Conservation (phyloP, 2,329 filamentous ascomycete genomes). For the Alternaria rosae region DNA sequence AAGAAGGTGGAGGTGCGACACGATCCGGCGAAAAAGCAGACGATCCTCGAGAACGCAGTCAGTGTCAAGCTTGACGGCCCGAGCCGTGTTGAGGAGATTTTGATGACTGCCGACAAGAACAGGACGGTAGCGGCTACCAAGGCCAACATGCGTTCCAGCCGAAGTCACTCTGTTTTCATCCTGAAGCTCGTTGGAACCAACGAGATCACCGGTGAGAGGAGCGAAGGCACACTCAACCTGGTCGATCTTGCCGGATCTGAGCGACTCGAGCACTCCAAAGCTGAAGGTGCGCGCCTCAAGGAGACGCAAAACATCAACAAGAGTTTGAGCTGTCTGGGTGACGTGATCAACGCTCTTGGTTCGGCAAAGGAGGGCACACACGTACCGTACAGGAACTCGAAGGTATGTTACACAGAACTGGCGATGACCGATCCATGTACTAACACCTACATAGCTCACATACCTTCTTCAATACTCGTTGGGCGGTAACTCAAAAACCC, state of each 20-base stretch:
- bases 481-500: slow-evolving; percentile 93
- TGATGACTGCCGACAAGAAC: slow-evolving; percentile 82
- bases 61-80: slow-evolving; percentile 80
- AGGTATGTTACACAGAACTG: slow-evolving; percentile 61
- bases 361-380: slow-evolving; percentile 78
- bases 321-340: slow-evolving; percentile 87
- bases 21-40: slow-evolving; percentile 81
- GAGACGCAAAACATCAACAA: slow-evolving; percentile 99
- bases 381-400: slow-evolving; percentile 94
- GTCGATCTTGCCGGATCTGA: slow-evolving; percentile 96
- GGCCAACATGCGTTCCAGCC: slow-evolving; percentile 91
- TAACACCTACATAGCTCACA: slow-evolving; percentile 67
- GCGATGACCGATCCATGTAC: not conserved
- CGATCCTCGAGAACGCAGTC: slow-evolving; percentile 80
- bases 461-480: slow-evolving; percentile 94
- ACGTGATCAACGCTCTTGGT: slow-evolving; percentile 93
- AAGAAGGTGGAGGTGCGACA: slow-evolving; percentile 91
- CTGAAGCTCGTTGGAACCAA: slow-evolving; percentile 74
- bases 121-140: slow-evolving; percentile 96
- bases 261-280: slow-evolving; percentile 84
- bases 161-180: slow-evolving; percentile 96
- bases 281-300: slow-evolving; percentile 84
- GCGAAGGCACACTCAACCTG: slow-evolving; percentile 92
- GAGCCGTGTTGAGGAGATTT: slow-evolving; percentile 78
- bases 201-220: slow-evolving; percentile 77